Evolutionary conservation across 2,329 filamentous ascomycete species (phyloP).

Genomic region (Penicillium sp.): DNA sequence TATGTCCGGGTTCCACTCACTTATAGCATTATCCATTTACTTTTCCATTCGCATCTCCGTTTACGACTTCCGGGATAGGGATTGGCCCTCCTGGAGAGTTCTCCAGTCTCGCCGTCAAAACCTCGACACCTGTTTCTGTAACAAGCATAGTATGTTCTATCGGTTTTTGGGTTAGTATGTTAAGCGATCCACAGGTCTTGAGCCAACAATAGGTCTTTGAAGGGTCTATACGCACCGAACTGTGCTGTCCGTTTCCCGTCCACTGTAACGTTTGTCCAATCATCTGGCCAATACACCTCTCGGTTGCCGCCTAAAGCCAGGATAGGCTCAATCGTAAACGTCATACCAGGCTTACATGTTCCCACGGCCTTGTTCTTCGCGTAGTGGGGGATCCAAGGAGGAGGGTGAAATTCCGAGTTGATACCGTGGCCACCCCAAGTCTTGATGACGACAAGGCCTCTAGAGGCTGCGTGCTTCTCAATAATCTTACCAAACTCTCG

Average conservation of each 20-base stretch:
- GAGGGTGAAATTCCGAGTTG: conserved; percentile 77
- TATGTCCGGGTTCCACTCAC: neutral
- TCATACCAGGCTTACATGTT: conserved; percentile 83
- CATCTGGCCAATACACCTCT: conserved; percentile 88
- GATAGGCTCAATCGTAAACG: conserved; percentile 95
- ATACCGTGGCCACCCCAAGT: conserved; percentile 90
- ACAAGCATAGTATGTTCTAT: conserved; percentile 68
- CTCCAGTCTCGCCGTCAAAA: conserved; percentile 59
- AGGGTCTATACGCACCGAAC: conserved; percentile 46
- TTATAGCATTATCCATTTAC: neutral
- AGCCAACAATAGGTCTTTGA: neutral
- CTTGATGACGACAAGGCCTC: conserved; percentile 71
- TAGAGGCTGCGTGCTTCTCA: conserved; percentile 74
- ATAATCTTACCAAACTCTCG: conserved; percentile 83
- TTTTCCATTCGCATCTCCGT: neutral
- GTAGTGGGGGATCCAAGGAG: conserved; percentile 87
- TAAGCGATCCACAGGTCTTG: neutral
- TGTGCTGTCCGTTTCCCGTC: conserved; percentile 85
- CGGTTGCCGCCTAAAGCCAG: conserved; percentile 73
- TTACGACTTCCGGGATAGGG: conserved; percentile 40
- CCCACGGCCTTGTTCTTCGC: conserved; percentile 91
- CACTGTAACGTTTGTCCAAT: conserved; percentile 85
- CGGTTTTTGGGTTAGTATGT: conserved; percentile 8
- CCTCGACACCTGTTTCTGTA: conserved; percentile 65
- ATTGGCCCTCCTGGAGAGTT: conserved; percentile 63